A percentile compares a stretch with the other conserved stretches of the same genome.
Evolutionary conservation across 2,329 filamentous ascomycete genomes (phyloP).

Genomic region (Hymenoscyphus fraxineus): DNA sequence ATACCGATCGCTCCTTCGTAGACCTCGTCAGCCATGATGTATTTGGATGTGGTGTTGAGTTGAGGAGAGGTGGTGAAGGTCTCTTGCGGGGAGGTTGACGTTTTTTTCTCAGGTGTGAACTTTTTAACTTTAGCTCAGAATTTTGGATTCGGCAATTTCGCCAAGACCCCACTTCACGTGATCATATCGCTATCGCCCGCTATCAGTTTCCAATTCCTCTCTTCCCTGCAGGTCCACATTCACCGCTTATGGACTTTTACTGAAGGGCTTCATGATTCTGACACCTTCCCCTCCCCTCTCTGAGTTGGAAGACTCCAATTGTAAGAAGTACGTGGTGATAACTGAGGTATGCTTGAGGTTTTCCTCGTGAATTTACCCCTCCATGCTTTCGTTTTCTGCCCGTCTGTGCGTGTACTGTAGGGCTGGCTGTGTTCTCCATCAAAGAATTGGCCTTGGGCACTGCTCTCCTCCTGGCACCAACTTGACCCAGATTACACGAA

Average conservation of each 20-base stretch:
- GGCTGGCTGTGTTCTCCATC: no score
- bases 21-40: constrained; percentile 91
- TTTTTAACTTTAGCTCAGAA: constrained; percentile 8
- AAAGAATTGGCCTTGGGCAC: no score
- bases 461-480: no score
- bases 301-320: neutral
- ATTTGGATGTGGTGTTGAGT: constrained; percentile 4
- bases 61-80: neutral
- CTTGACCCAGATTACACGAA: no score
- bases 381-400: neutral
- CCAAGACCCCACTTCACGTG: constrained; percentile 1
- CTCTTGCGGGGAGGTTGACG: constrained; percentile 1
- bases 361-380: neutral
- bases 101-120: constrained; percentile 1
- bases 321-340: neutral
- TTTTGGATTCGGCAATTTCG: constrained; percentile 1
- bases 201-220: neutral
- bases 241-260: neutral
- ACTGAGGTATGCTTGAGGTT: neutral
- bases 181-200: neutral
- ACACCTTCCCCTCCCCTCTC: neutral
- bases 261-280: neutral
- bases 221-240: neutral
- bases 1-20: constrained; percentile 99
- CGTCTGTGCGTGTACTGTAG: neutral